A percentile compares a stretch with the other conserved stretches of the same genome.
Evolutionary conservation across 768 basidiomycete genomes (phyloP).

Genomic region (Suillus fuscotomentosus): DNA sequence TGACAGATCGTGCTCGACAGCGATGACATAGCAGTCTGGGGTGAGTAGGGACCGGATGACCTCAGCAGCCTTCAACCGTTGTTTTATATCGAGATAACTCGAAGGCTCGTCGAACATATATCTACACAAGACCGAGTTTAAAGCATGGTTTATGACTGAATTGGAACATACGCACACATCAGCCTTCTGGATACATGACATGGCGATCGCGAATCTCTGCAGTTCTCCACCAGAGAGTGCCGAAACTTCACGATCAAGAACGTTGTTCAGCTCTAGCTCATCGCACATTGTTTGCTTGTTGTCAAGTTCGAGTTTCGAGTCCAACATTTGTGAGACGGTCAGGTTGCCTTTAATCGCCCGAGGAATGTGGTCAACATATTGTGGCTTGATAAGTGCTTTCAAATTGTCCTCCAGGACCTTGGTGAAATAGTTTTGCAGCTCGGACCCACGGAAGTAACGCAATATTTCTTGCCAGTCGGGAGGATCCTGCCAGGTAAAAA

Average conservation of each 20-base stretch:
- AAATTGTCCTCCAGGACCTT: constrained; percentile 98
- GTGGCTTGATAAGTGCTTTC: constrained; percentile 98
- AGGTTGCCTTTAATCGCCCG: constrained; percentile 88
- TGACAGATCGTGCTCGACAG: constrained; percentile 98
- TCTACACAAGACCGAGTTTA: constrained; percentile 35
- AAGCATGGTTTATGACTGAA: constrained; percentile 2
- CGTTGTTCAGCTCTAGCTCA: constrained; percentile 83
- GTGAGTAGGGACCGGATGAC: constrained; percentile 87
- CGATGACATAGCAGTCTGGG: constrained; percentile 89
- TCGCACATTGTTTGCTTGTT: constrained; percentile 87
- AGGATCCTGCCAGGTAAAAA: constrained; percentile 62
- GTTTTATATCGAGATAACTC: constrained; percentile 95
- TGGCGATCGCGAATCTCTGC: constrained; percentile 97
- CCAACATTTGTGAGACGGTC: constrained; percentile 90
- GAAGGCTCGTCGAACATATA: constrained; percentile 99
- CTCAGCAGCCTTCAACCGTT: constrained; percentile 91
- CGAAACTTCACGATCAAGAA: constrained; percentile 79
- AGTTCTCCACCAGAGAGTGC: constrained; percentile 96
- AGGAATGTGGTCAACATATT: constrained; percentile 99
- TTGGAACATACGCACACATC: constrained; percentile 72
- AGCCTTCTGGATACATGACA: constrained; percentile 92
- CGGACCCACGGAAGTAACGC: constrained; percentile 97
- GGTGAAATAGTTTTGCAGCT: constrained; percentile 99
- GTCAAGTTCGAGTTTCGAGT: constrained; percentile 83
- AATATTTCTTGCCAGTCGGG: constrained; percentile 99